These are phyloP conservation scores for Pythium insidiosum DNA, from an alignment of 352 stramenopile genomes.

Conservation along the genomic window DNA sequence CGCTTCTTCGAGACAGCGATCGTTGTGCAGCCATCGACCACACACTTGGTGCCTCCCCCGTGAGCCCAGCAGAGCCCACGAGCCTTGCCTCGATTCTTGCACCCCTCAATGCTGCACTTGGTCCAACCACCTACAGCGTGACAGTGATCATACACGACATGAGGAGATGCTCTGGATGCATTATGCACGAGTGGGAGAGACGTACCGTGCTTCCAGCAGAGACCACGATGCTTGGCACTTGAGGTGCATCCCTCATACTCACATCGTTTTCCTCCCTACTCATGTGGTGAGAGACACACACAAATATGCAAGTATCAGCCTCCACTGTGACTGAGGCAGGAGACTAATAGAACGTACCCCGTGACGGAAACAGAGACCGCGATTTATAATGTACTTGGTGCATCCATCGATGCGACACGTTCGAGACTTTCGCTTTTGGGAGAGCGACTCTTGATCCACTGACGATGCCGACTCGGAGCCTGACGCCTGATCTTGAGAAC, in stretches of 20 bases:
- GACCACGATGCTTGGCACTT: constrained; percentile 27
- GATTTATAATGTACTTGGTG: constrained; percentile 41
- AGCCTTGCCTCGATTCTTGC: constrained; percentile 26
- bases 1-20: constrained; percentile 28
- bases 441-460: constrained; percentile 8
- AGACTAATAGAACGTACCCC: constrained; percentile 18
- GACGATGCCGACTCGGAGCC: not conserved
- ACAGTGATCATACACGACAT: not conserved
- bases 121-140: constrained; percentile 27
- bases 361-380: constrained; percentile 33
- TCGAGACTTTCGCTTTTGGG: constrained; percentile 23
- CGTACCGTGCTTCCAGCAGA: constrained; percentile 31
- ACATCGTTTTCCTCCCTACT: constrained; percentile 31
- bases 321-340: not conserved
- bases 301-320: not conserved
- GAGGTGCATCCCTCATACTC: constrained; percentile 18
- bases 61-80: constrained; percentile 39
- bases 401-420: constrained; percentile 27
- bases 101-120: constrained; percentile 29
- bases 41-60: constrained; percentile 32
- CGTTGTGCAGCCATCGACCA: constrained; percentile 13
- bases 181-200: not conserved
- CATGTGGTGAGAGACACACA: not conserved
- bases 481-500: not conserved
- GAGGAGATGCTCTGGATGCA: not conserved